Evolutionary conservation across 2,329 filamentous ascomycete species (phyloP), one percentile per base, ranked within the genome.

Genomic region (Xylariomycetidae sp.): DNA sequence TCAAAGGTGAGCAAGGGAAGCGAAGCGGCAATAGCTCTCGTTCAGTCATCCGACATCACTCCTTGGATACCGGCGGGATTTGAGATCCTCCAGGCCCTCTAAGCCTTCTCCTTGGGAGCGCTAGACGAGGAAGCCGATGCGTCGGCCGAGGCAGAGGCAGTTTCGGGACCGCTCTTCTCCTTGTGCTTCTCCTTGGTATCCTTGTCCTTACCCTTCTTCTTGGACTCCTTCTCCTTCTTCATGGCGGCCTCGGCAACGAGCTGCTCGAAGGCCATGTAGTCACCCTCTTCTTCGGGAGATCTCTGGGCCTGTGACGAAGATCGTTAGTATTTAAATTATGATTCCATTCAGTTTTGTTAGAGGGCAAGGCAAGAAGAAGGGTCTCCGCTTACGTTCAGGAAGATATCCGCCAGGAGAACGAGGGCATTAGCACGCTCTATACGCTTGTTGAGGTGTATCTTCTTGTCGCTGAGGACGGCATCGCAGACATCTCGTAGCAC

Each of bases 251-350:
- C 92, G 31, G 92, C 89, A 62, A 98, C 94, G 36, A 98, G 80
- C 63, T 97, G 88, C 61, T 98, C 92, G 50, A 98, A 98, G 12
- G 90, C 89, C 78, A 98, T 94, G 64, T 94, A 97, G 54, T 97
- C 92, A 45, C 92, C 90, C 63, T 98, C 92, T 67, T 98, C 92
- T 45, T 98, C 92, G 26, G 90, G 84, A 34, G 90, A 84, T 42
- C 92, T 82, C 59, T 85, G 76, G 25, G 90, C 87, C 89, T 96
- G 47, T 30, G 23, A 8, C 30, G 15, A 14, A 29, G 4, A 2
- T 8, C 12, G 33, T 44, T 38, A 45, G 45, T 42, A 16, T 22
- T 16, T 26, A 18, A 7, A 16, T 30, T 30, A n/a, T n/a, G n/a
- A n/a, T n/a, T n/a, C n/a, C n/a, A n/a, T n/a, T n/a, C n/a, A n/a